Evolutionary conservation across 208 protist species (phyloP), one percentile per base, ranked within the genome.

Genomic region (Wallacemonas collosoma): DNA sequence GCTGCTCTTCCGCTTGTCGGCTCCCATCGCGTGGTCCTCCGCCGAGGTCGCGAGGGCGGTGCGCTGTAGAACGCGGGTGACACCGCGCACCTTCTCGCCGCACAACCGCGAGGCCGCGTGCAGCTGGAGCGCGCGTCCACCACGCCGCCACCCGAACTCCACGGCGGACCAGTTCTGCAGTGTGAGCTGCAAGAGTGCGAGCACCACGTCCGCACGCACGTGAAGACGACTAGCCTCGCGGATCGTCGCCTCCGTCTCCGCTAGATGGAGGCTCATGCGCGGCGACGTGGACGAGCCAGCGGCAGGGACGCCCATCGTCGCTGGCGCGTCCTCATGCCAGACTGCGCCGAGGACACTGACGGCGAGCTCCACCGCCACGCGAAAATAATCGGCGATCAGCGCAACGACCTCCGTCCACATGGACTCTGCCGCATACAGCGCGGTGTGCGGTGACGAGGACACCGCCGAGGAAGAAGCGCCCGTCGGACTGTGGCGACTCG

Each of bases 101-200:
- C 40, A 61, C 45, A 11, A 9, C 11, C 38, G 58, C 8, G 51
- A 50, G 3, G 45, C 70, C n/a, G 41, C 17, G 8, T 48, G 40
- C 36, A 79, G 45, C 39, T 6, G 41, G 12, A 68, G 72, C 3
- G 45, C 74, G 8, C 64, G 54, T 3, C 15, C 11, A 15, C 61
- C 69, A 2, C 57, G 38, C 4, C 68, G 65, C 8, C 11, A 73
- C 43, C 47, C 50, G 45, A 83, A 39, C 73, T 83, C 83, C 38
- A 90, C 54, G 44, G 86, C 89, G 2, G 77, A 78, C 78, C 79
- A 87, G 55, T 93, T 93, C 56, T 81, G 79, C 15, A 91, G 60
- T 5, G 83, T 90, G 47, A 93, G 26, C 61, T 76, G 56, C 8
- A 91, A 57, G 14, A 84, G 79, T 14, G 76, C 72, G 9, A 77